Evolutionary conservation across 2,329 filamentous ascomycete genomes (phyloP).

Genomic region (Volutella citrinella): DNA sequence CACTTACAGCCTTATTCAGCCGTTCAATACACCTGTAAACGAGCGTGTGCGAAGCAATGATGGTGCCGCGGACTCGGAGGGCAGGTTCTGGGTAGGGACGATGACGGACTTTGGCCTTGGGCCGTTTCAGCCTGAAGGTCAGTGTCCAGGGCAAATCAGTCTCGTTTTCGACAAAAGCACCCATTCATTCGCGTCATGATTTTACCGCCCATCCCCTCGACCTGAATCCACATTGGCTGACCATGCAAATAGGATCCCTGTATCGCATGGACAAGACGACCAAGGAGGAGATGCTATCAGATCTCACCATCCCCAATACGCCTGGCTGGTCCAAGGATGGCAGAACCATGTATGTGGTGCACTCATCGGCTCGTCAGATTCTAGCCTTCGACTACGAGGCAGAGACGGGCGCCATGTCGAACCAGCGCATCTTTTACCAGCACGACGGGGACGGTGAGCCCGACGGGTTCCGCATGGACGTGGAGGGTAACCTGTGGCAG

Average conservation of each 20-base stretch:
- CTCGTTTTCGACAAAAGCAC: no score
- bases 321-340: slow-evolving; percentile 75
- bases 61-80: slow-evolving; percentile 74
- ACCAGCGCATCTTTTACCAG: slow-evolving; percentile 70
- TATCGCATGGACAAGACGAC: slow-evolving; percentile 65
- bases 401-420: slow-evolving; percentile 60
- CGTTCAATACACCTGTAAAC: slow-evolving; percentile 42
- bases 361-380: slow-evolving; percentile 70
- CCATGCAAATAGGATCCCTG: slow-evolving; percentile 57
- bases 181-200: slow-evolving; percentile 1
- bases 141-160: no score
- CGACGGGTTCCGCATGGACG: slow-evolving; percentile 83
- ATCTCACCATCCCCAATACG: slow-evolving; percentile 79
- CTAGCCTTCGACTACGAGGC: slow-evolving; percentile 71
- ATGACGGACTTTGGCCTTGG: slow-evolving; percentile 73
- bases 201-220: no score
- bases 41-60: slow-evolving; percentile 71
- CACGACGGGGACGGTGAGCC: slow-evolving; percentile 66
- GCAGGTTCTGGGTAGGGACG: slow-evolving; percentile 79
- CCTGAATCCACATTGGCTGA: no score
- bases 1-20: slow-evolving; percentile 50
- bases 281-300: slow-evolving; percentile 57
- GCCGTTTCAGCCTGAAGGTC: slow-evolving; percentile 59
- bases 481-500: slow-evolving; percentile 83
- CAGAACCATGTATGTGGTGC: slow-evolving; percentile 77